phyloP scores from a whole-genome alignment of 129 eudicot genomes.

The Flaveria trinervia region DNA sequence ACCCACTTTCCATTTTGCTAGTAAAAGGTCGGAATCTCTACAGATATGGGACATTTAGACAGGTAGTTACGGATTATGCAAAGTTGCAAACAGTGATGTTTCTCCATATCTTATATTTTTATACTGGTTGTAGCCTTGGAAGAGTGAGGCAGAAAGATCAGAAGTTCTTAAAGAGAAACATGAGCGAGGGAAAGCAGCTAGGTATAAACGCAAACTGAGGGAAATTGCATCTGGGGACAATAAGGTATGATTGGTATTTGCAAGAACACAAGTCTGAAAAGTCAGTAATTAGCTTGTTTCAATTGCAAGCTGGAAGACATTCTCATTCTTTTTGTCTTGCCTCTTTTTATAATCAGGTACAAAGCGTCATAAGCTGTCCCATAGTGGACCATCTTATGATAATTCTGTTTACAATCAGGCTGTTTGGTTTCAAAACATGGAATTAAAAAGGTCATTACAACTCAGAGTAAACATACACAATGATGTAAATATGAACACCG shows the following conservation, averaged over 20 bases:
- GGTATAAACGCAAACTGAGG: constrained; percentile 49
- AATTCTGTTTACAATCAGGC: not conserved
- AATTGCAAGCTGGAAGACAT: not conserved
- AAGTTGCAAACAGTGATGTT: not conserved
- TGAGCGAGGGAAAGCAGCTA: constrained; percentile 74
- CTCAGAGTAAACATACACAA: constrained; percentile 24
- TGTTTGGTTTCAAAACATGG: constrained; percentile 1
- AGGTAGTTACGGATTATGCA: constrained; percentile 38
- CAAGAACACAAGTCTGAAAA: not conserved
- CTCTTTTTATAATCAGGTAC: constrained; percentile 31
- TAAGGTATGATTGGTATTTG: constrained; percentile 30
- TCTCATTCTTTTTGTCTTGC: not conserved
- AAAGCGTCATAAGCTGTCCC: constrained; percentile 42
- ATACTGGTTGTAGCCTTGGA: constrained; percentile 54
- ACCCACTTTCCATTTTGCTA: constrained; percentile 69
- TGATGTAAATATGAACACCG: not conserved
- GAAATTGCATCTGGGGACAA: constrained; percentile 27
- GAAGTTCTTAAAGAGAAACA: constrained; percentile 80
- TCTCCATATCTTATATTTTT: not conserved
- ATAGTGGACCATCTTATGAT: constrained; percentile 17
- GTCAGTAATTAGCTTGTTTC: not conserved
- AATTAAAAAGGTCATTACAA: constrained; percentile 1
- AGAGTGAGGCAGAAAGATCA: constrained; percentile 65
- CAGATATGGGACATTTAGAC: constrained; percentile 69
- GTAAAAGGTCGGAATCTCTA: constrained; percentile 84